Conservation (phyloP, 176 grass and related monocot species). For the Bromus sterilis region DNA sequence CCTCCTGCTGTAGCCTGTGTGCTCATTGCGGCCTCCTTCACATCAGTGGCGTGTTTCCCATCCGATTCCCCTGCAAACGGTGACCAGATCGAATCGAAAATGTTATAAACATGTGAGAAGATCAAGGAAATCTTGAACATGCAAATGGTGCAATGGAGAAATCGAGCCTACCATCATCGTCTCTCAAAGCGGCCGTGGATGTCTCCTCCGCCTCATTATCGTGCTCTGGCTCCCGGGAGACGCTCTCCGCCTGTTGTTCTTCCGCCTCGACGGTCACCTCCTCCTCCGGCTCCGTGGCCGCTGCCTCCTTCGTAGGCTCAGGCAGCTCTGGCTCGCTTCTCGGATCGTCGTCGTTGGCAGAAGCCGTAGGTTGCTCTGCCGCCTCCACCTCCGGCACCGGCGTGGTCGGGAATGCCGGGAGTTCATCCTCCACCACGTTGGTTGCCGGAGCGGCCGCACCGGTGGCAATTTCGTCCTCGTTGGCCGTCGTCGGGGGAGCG, state of each 20-base stretch:
- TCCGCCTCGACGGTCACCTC: not conserved
- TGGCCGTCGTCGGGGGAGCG: not conserved
- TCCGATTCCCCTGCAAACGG: constrained; percentile 33
- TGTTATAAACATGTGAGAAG: not conserved
- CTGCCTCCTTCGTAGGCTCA: not conserved
- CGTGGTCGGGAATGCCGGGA: not conserved
- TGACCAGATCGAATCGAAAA: not conserved
- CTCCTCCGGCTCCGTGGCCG: not conserved
- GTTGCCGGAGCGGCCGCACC: not conserved
- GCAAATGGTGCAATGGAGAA: not conserved
- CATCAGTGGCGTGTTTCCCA: constrained; percentile 3
- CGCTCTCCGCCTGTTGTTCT: not conserved
- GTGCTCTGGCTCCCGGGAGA: not conserved
- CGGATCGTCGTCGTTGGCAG: constrained; percentile 11
- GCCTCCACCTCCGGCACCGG: not conserved
- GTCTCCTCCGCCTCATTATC: not conserved
- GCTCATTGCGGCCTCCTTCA: constrained; percentile 4
- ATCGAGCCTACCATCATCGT: constrained; percentile 12
- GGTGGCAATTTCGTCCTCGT: not conserved
- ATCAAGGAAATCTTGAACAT: not conserved
- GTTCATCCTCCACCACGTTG: not conserved
- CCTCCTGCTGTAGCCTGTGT: not conserved
- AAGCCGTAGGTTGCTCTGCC: constrained; percentile 8
- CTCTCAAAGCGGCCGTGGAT: not conserved
- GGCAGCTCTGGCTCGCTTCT: not conserved